Conservation (phyloP, 768 basidiomycete genomes). For the Boletus rubroflammeus region DNA sequence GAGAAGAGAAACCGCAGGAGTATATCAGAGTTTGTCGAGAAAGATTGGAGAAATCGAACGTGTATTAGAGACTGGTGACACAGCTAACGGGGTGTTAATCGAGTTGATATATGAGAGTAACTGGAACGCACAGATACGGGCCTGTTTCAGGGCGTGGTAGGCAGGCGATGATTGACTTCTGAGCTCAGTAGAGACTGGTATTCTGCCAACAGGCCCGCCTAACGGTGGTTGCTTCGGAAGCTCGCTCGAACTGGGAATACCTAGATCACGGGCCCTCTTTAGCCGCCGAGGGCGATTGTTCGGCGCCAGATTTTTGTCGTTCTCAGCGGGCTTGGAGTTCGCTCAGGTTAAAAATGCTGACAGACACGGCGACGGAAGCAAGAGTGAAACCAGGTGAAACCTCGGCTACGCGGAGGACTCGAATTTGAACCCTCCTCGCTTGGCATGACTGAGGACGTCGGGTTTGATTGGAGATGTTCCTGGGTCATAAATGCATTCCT, state of each 20-base stretch:
- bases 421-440: not conserved
- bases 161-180: slow-evolving; percentile 1
- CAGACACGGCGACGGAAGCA: not conserved
- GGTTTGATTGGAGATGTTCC: not conserved
- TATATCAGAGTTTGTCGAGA: not conserved
- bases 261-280: slow-evolving; percentile 2
- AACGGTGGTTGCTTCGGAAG: slow-evolving; percentile 11
- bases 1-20: not conserved
- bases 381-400: not conserved
- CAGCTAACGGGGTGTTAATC: slow-evolving; percentile 2
- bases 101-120: not conserved
- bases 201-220: slow-evolving; percentile 1
- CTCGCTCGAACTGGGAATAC: slow-evolving; percentile 13
- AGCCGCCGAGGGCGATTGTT: slow-evolving; percentile 3
- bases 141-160: slow-evolving; percentile 10
- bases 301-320: not conserved
- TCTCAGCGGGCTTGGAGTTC: not conserved
- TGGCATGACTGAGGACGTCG: not conserved
- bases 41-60: not conserved
- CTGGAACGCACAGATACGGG: slow-evolving; percentile 12
- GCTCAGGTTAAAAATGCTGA: not conserved
- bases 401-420: not conserved
- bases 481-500: too few species aligned
- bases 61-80: slow-evolving; percentile 6
- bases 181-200: not conserved